Base-by-base conservation (phyloP, 208 protist species). In the Porcisia hertigi region DNA sequence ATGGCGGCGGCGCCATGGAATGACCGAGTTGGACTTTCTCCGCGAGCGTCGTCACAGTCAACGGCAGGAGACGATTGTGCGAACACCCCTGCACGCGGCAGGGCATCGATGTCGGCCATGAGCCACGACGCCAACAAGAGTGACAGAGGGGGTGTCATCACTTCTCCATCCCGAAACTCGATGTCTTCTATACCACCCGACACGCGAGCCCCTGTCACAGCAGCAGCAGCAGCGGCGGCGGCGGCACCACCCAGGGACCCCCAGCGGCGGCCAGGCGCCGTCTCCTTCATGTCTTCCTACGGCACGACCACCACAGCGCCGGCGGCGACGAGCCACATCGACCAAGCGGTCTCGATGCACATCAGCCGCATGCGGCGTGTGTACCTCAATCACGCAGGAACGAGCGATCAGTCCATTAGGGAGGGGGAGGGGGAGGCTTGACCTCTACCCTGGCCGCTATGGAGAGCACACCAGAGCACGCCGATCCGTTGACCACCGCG, bases 351-450 rank as follows among this genome's bases (percentile, higher is more conserved):
- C 55, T 47, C 59, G 34, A 34, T n/a, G 71, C 77, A 81, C 64
- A 76, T 81, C 39, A 52, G 49, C 12, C 77, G 77, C 36, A 55
- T 81, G 25, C 71, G 77, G 1, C 75, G 59, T 11, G 47, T 69
- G 34, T 79, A 79, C 59, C 20, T 73, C 5, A 16, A 57, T 8
- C n/a, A 74, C 20, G 39, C 30, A n/a, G 55, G 43, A 58, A 65
- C 49, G 16, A 18, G 57, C 3, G 30, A 71, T 43, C n/a, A 8
- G 30, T 11, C 1, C 34, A n/a, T 41, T 25, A 71, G 66, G 7
- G n/a, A 1, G 7, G n/a, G 30, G 57, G 18, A 62, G 14, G 20
- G 43, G 43, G 14, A 4, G 43, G 25, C 45, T 54, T 23, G 25
- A 30, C 20, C 2, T 49, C 36, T 20, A n/a, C 34, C 41, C 20